A percentile compares a stretch with the other conserved stretches of the same genome.
These are phyloP conservation scores for Acacia acuminata DNA, from an alignment of 306 rosid species.

Conservation along the genomic window DNA sequence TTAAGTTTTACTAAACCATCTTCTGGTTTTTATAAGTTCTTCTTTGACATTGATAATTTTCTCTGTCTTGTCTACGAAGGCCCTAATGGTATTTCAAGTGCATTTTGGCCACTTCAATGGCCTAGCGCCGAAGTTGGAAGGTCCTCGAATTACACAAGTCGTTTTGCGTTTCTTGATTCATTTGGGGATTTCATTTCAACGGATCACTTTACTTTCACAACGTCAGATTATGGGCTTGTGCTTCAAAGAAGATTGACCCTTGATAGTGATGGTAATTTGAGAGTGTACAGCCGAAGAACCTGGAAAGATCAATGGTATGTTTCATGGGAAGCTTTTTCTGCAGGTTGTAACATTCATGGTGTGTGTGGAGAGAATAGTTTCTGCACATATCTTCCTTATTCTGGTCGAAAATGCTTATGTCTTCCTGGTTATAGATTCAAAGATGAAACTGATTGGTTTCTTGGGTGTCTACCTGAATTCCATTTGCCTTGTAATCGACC, in stretches of 20 bases:
- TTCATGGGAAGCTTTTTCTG: not conserved
- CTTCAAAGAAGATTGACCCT: not conserved
- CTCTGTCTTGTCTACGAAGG: slow-evolving; percentile 28
- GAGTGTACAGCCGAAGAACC: not conserved
- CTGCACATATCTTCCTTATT: slow-evolving; percentile 4
- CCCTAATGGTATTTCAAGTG: not conserved
- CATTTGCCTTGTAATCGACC: not conserved
- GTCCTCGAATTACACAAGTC: not conserved
- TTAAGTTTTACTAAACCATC: no score
- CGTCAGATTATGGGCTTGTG: not conserved
- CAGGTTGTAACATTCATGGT: not conserved
- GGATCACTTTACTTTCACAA: not conserved
- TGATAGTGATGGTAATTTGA: not conserved
- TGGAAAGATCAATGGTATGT: not conserved
- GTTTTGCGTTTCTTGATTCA: not conserved
- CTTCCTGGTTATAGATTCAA: slow-evolving; percentile 28
- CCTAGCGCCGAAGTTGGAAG: not conserved
- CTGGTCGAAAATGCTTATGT: slow-evolving; percentile 34
- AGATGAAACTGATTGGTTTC: slow-evolving; percentile 29
- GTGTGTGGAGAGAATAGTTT: slow-evolving; percentile 12
- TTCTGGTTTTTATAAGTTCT: not conserved
- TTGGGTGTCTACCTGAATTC: slow-evolving; percentile 36
- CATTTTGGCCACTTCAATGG: not conserved
- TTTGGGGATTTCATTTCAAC: not conserved
- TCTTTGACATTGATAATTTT: not conserved